Percentiles rank a stretch among this genome's conserved stretches.
Evolutionary conservation across 805 yeast species (phyloP).

Genomic region (Hanseniaspora lindneri): DNA sequence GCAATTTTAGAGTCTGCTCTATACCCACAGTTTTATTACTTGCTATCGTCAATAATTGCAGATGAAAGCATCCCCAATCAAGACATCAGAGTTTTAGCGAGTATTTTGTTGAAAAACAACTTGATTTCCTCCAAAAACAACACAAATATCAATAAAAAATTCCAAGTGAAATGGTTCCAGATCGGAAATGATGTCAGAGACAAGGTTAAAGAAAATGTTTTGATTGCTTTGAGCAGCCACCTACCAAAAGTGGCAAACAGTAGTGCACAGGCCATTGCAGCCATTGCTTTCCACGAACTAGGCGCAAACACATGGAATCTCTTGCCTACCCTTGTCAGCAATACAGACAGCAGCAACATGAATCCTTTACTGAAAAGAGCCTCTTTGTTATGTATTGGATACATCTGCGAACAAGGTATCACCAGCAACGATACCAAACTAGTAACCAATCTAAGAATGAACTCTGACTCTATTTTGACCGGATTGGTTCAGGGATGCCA

Average conservation of each 20-base stretch:
- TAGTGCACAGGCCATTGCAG: slow-evolving; percentile 89
- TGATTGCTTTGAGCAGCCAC: slow-evolving; percentile 38
- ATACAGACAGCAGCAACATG: slow-evolving; percentile 62
- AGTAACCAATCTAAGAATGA: slow-evolving; percentile 30
- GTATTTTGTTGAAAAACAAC: slow-evolving; percentile 75
- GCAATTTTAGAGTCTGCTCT: slow-evolving; percentile 57
- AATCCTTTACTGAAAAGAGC: slow-evolving; percentile 67
- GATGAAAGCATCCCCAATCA: slow-evolving; percentile 44
- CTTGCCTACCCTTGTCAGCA: slow-evolving; percentile 70
- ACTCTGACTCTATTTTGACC: slow-evolving; percentile 66
- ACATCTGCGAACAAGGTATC: slow-evolving; percentile 78
- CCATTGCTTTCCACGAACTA: slow-evolving; percentile 90
- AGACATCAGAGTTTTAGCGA: slow-evolving; percentile 88
- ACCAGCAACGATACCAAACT: slow-evolving; percentile 4
- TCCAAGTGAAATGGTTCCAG: slow-evolving; percentile 12
- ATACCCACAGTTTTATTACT: slow-evolving; percentile 60
- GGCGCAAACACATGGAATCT: slow-evolving; percentile 83
- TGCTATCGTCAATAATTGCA: slow-evolving; percentile 59
- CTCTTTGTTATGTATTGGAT: slow-evolving; percentile 80
- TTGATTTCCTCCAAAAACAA: slow-evolving; percentile 41
- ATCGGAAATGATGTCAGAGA: slow-evolving; percentile 2
- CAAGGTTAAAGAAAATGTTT: slow-evolving; percentile 63
- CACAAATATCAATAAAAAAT: slow-evolving; percentile 12
- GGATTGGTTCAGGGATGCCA: slow-evolving; percentile 97
- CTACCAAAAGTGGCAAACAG: slow-evolving; percentile 62